These are phyloP conservation scores for Nicotiana undulata DNA, from an alignment of 257 asterid species.

Conservation along the genomic window DNA sequence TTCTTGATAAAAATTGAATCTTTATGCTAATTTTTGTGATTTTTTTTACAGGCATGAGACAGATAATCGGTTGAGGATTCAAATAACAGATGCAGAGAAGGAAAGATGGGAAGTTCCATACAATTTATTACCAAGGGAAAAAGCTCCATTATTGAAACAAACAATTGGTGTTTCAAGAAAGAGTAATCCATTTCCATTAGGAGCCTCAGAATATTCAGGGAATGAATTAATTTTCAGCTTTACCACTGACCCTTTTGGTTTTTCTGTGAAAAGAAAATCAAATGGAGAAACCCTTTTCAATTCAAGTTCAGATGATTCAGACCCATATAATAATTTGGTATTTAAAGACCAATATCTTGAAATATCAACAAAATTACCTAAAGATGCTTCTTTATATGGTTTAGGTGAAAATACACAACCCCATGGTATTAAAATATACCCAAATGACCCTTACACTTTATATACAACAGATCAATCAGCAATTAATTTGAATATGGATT, in stretches of 20 bases:
- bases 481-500: slow-evolving; percentile 64
- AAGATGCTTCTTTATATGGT: slow-evolving; percentile 77
- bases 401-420: slow-evolving; percentile 87
- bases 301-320: slow-evolving; percentile 44
- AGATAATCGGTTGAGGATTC: slow-evolving; percentile 67
- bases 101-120: slow-evolving; percentile 96
- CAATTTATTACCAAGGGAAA: slow-evolving; percentile 61
- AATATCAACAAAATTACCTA: slow-evolving; percentile 68
- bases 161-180: slow-evolving; percentile 25
- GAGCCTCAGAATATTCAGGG: slow-evolving; percentile 35
- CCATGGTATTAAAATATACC: slow-evolving; percentile 70
- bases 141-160: slow-evolving; percentile 37
- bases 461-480: slow-evolving; percentile 80
- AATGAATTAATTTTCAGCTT: slow-evolving; percentile 59
- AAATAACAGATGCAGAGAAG: slow-evolving; percentile 69
- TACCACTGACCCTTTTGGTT: slow-evolving; percentile 68
- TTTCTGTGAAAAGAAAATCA: slow-evolving; percentile 64
- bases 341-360: slow-evolving; percentile 94
- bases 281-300: slow-evolving; percentile 72
- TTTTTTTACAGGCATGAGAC: slow-evolving; percentile 63
- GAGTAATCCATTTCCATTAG: slow-evolving; percentile 5
- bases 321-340: slow-evolving; percentile 45
- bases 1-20: background rate
- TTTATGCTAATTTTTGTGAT: background rate
- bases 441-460: slow-evolving; percentile 71